Conservation (phyloP, 1,139 yeast genomes). For the Lodderomyces oxycetoniae region DNA sequence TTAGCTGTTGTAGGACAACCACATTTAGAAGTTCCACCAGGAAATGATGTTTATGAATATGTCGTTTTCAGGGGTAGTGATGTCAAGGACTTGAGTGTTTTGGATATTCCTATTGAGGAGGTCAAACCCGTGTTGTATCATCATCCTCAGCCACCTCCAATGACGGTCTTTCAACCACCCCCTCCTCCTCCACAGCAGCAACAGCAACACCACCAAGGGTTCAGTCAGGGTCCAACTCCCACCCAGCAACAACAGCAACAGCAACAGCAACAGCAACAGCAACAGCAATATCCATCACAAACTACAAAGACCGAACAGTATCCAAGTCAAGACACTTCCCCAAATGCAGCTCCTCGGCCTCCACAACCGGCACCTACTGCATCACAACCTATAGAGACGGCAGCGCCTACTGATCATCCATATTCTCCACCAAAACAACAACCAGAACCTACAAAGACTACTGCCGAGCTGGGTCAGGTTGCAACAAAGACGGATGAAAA, state of each 20-base stretch:
- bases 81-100: constrained; percentile 82
- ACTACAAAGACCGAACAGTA: constrained; percentile 6
- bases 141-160: constrained; percentile 11
- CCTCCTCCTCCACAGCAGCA: constrained; percentile 22
- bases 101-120: constrained; percentile 60
- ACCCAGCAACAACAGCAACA: constrained; percentile 8
- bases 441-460: constrained; percentile 11
- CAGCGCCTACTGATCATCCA: constrained; percentile 6
- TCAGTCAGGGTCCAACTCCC: constrained; percentile 24
- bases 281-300: constrained; percentile 9
- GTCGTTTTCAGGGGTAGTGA: constrained; percentile 91
- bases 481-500: constrained; percentile 13
- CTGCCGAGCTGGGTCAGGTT: constrained; percentile 8
- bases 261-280: constrained; percentile 3
- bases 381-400: constrained; percentile 10
- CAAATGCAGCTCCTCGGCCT: constrained; percentile 3
- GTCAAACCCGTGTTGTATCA: constrained; percentile 34
- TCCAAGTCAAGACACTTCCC: constrained; percentile 7
- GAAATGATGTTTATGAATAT: constrained; percentile 66
- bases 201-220: constrained; percentile 7
- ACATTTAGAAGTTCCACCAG: constrained; percentile 67
- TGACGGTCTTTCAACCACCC: constrained; percentile 17
- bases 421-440: constrained; percentile 5
- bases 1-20: constrained; percentile 56
- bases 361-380: constrained; percentile 9